Base-by-base conservation (phyloP, 192 early-diverging fungal species). In the Cetraspora pellucida region DNA sequence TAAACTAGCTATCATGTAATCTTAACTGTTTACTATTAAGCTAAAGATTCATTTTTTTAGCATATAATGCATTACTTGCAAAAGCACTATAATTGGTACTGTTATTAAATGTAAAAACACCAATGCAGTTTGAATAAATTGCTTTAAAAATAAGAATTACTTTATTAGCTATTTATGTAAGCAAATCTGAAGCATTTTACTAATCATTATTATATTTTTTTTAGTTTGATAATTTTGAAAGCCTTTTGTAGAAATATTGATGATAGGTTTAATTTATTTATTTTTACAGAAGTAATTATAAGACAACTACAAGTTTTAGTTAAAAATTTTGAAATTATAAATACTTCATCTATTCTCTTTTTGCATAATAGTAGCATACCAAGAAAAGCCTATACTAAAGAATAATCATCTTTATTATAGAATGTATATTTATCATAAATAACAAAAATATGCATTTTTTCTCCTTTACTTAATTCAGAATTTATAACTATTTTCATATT, bases 101-200 rank as follows among this genome's bases (percentile, higher is more conserved):
- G 37, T 75, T 75, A 30, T 75, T 19, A 66, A 64, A 77, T 17
- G 60, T 44, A 77, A 77, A 66, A 3, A 77, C 21, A 50, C 27
- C 57, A 47, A 45, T 77, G 47, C 25, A 65, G 27, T 63, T 49
- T 52, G 45, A 21, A 65, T 21, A 77, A n/a, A n/a, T n/a, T n/a
- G n/a, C n/a, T n/a, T n/a, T n/a, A n/a, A 77, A 77, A 21, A 77
- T 77, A n/a, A 45, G 44, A 47, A 77, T 66, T 43, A n/a, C 61
- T 27, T 76, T 66, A 49, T 45, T 46, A 47, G 14, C 59, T 37
- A 76, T 25, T 63, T 76, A 61, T 66, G 31, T 21, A 37, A 74
- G 17, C 37, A 76, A 19, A 65, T 76, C 6, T 3, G 19, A 4
- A 43, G 30, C 44, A 43, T 23, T 76, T 16, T 21, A 76, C 28